These are phyloP conservation scores for Diospyros lotus DNA, from an alignment of 148 eudicot species.

Conservation along the genomic window DNA sequence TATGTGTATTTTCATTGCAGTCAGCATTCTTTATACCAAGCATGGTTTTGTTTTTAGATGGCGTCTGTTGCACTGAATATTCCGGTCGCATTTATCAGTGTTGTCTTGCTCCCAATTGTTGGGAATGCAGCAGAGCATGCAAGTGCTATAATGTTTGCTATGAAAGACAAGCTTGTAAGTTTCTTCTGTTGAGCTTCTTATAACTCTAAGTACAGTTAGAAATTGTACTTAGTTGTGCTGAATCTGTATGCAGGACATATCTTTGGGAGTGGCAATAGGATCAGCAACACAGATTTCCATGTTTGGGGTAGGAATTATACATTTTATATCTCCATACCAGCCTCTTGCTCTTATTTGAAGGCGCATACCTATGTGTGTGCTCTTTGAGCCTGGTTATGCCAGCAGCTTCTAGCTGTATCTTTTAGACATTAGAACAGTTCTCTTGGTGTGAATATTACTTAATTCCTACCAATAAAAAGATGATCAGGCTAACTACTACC, in stretches of 20 bases:
- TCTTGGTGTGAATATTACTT: neutral
- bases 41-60: constrained; percentile 26
- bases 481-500: no score
- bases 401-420: neutral
- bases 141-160: constrained; percentile 49
- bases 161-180: constrained; percentile 53
- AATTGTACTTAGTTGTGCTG: neutral
- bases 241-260: constrained; percentile 31
- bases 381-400: neutral
- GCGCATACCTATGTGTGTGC: neutral
- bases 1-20: no score
- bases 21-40: neutral
- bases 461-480: neutral
- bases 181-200: neutral
- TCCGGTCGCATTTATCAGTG: constrained; percentile 50
- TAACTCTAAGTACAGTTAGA: no score
- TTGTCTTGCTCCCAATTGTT: constrained; percentile 48
- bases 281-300: constrained; percentile 51
- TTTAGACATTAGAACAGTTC: neutral
- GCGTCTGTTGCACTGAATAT: constrained; percentile 44
- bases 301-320: constrained; percentile 36
- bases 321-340: neutral
- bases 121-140: constrained; percentile 72
- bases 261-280: constrained; percentile 52
- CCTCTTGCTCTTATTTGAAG: constrained; percentile 1